phyloP scores from a whole-genome alignment of 441 rosid species.

The Corymbia calophylla region DNA sequence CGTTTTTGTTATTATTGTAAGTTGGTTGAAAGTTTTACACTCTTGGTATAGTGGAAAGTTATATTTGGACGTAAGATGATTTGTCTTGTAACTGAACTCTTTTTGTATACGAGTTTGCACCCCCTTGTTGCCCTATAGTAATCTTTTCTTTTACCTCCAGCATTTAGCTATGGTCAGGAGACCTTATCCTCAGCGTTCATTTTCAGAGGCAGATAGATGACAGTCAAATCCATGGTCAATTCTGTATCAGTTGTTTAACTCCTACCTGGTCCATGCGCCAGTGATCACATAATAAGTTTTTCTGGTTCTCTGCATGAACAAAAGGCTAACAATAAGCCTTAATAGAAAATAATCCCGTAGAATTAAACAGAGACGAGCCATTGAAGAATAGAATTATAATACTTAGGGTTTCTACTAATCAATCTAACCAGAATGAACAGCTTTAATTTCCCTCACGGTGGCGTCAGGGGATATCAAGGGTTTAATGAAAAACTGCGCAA shows the following conservation, averaged over 20 bases:
- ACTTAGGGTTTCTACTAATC: not conserved
- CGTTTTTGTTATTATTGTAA: not conserved
- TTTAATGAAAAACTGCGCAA: conserved; percentile 79
- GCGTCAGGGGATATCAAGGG: conserved; percentile 96
- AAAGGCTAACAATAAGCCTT: conserved; percentile 2
- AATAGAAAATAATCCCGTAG: not conserved
- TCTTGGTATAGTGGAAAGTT: not conserved
- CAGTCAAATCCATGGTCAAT: not conserved
- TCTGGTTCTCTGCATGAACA: conserved; percentile 65
- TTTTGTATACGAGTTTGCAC: not conserved
- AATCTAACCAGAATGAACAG: conserved; percentile 80
- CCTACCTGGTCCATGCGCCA: conserved; percentile 85
- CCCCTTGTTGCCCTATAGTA: not conserved
- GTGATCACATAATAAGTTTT: conserved; percentile 65
- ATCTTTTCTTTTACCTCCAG: not conserved
- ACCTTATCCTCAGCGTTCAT: not conserved
- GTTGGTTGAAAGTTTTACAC: not conserved
- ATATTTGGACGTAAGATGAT: not conserved
- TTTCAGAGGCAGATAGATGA: not conserved
- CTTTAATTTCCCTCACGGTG: conserved; percentile 79
- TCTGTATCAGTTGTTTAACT: not conserved
- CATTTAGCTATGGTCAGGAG: not conserved
- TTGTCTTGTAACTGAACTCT: not conserved
- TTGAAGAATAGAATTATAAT: not conserved
- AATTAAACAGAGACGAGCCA: not conserved